Conservation (phyloP, 495 filamentous ascomycete genomes). For the Penicillium coffeae region DNA sequence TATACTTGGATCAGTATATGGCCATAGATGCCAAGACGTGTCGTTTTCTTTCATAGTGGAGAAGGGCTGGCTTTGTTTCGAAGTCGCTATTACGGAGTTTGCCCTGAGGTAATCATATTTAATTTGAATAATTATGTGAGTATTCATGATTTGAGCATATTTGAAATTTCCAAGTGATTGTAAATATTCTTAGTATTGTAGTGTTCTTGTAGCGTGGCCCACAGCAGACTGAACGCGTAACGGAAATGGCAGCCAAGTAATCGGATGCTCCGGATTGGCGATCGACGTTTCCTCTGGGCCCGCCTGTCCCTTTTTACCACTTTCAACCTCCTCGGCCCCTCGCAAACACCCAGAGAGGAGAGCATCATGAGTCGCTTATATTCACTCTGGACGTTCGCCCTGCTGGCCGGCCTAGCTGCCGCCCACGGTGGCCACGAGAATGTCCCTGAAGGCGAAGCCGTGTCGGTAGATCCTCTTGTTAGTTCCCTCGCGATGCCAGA, state of each 20-base stretch:
- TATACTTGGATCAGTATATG: no score
- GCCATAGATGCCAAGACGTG: no score
- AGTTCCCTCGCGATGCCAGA: conserved; percentile 23
- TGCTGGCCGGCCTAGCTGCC: conserved; percentile 29
- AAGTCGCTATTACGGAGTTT: no score
- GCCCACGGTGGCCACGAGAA: conserved; percentile 75
- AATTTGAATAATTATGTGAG: no score
- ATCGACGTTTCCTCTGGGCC: conserved; percentile 12
- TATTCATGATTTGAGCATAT: no score
- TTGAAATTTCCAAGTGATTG: no score
- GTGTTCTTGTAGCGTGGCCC: no score
- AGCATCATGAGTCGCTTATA: conserved; percentile 16
- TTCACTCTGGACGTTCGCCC: conserved; percentile 24
- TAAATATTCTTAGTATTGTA: no score
- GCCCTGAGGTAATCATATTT: no score
- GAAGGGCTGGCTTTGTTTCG: no score
- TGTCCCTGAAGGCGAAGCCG: conserved; percentile 67
- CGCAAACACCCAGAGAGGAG: conserved; percentile 1
- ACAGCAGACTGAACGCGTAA: background rate
- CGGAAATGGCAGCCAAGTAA: conserved; percentile 5
- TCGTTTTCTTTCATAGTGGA: no score
- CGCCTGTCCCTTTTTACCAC: conserved; percentile 10
- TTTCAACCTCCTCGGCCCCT: conserved; percentile 5
- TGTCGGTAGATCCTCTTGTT: conserved; percentile 87
- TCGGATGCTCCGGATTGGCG: conserved; percentile 26